phyloP scores from a whole-genome alignment of 805 yeast species.

The Sugiyamaella boreocaroliniensis region DNA sequence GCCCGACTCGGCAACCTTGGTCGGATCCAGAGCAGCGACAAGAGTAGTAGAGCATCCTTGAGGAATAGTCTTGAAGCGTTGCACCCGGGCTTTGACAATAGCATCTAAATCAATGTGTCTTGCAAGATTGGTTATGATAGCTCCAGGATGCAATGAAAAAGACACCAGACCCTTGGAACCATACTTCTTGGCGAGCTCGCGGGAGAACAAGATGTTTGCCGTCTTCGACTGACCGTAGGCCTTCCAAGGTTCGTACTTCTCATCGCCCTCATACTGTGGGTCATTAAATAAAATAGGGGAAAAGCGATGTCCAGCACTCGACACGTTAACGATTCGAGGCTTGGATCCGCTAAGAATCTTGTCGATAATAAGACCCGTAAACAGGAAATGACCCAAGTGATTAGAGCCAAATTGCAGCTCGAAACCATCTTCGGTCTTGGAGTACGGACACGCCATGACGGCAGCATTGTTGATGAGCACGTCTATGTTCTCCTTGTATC shows the following conservation, averaged over 20 bases:
- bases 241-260: slow-evolving; percentile 3
- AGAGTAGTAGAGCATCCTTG: slow-evolving; percentile 6
- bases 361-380: slow-evolving; percentile 39
- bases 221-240: slow-evolving; percentile 17
- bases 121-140: slow-evolving; percentile 1
- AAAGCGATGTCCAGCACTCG: slow-evolving; percentile 5
- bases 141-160: slow-evolving; percentile 12
- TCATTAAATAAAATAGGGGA: slow-evolving; percentile 6
- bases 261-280: slow-evolving; percentile 3
- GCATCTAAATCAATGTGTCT: slow-evolving; percentile 9
- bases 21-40: slow-evolving; percentile 6
- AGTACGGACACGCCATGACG: slow-evolving; percentile 64
- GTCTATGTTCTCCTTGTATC: slow-evolving; percentile 36
- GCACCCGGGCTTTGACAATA: not conserved
- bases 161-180: slow-evolving; percentile 8
- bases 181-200: slow-evolving; percentile 4
- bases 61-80: not conserved
- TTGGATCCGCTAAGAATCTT: slow-evolving; percentile 6
- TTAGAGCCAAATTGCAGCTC: slow-evolving; percentile 77
- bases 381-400: slow-evolving; percentile 65
- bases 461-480: slow-evolving; percentile 74
- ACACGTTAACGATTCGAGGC: slow-evolving; percentile 9
- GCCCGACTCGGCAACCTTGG: not conserved
- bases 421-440: slow-evolving; percentile 57
- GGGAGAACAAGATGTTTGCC: slow-evolving; percentile 11